A percentile compares a stretch with the other conserved stretches of the same genome.
Evolutionary conservation across 441 rosid species (phyloP).

Genomic region (Aleurites moluccanus): DNA sequence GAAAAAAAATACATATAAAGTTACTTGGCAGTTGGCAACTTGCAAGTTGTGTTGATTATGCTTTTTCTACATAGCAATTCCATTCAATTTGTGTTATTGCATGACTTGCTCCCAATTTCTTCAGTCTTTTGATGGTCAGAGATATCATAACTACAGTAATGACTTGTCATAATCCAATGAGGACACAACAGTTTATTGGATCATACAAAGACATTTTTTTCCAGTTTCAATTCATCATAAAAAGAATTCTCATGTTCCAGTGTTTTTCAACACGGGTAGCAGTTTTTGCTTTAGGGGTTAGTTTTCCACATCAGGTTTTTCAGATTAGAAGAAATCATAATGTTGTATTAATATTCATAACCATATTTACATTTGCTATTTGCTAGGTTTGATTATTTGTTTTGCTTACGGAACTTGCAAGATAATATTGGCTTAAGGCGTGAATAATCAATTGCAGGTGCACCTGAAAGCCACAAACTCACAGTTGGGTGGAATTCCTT

Average conservation of each 20-base stretch:
- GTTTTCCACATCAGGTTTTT: neutral
- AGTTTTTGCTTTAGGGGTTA: neutral
- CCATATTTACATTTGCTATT: neutral
- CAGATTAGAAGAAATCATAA: neutral
- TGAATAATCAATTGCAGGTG: constrained; percentile 51
- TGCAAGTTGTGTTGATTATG: neutral
- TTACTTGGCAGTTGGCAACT: neutral
- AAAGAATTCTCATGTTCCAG: neutral
- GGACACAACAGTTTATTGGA: neutral
- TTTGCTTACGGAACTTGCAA: neutral
- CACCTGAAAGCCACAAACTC: constrained; percentile 93
- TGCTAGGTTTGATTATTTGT: neutral
- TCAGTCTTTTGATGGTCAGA: neutral
- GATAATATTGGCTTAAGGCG: neutral
- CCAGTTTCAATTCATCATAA: neutral
- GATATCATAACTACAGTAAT: neutral
- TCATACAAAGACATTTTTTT: neutral
- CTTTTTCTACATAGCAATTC: neutral
- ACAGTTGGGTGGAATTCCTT: constrained; percentile 99
- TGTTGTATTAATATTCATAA: neutral
- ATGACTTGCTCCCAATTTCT: neutral
- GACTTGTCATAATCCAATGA: neutral
- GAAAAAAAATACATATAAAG: neutral
- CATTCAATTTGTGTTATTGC: neutral
- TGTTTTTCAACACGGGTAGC: neutral